Conservation (phyloP, 805 yeast genomes). For the Starmerella powellii region DNA sequence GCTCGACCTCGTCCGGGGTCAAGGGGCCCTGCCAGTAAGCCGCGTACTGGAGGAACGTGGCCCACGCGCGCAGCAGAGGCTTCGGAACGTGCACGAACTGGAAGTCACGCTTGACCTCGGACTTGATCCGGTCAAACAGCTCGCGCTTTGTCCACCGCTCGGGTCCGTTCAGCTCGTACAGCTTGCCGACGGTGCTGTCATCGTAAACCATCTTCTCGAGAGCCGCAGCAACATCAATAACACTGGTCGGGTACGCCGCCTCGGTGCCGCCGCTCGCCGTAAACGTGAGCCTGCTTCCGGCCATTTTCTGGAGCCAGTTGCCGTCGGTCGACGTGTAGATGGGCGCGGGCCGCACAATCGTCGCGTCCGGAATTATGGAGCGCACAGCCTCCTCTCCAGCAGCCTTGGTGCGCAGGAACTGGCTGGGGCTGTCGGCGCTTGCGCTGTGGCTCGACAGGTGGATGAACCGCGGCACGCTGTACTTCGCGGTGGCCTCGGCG, state of each 20-base stretch:
- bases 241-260: conserved; percentile 59
- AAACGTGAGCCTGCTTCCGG: conserved; percentile 45
- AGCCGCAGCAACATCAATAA: conserved; percentile 63
- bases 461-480: conserved; percentile 58
- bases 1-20: conserved; percentile 62
- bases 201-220: conserved; percentile 69
- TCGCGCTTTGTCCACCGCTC: conserved; percentile 50
- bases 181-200: conserved; percentile 66
- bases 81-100: conserved; percentile 33
- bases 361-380: conserved; percentile 57
- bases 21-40: conserved; percentile 38
- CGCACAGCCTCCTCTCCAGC: conserved; percentile 60
- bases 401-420: conserved; percentile 70
- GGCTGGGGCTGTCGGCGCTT: conserved; percentile 50
- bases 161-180: conserved; percentile 65
- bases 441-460: conserved; percentile 77
- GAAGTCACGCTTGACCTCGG: conserved; percentile 39
- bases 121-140: conserved; percentile 58
- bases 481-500: conserved; percentile 57
- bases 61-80: conserved; percentile 29
- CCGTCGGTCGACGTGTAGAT: conserved; percentile 62
- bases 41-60: conserved; percentile 31
- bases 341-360: conserved; percentile 77
- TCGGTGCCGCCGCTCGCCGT: conserved; percentile 56
- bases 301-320: conserved; percentile 49